Evolutionary conservation across 2,329 filamentous ascomycete species (phyloP).

Genomic region (Pezicula radicicola): DNA sequence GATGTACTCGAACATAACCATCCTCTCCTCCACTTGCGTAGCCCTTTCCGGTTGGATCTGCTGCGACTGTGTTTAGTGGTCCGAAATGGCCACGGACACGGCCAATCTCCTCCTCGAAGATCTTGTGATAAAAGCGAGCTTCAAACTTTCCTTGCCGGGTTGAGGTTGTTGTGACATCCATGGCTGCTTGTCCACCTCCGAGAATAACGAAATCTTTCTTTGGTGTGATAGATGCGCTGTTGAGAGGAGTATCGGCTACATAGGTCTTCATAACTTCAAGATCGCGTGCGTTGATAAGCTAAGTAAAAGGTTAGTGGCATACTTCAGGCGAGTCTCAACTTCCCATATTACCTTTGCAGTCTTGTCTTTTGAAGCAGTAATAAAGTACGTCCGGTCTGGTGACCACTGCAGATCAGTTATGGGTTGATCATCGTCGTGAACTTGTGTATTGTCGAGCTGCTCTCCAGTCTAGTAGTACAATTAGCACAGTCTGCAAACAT

Average conservation of each 20-base stretch:
- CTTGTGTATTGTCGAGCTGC: constrained; percentile 73
- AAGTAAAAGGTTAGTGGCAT: constrained; percentile 8
- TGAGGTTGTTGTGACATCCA: constrained; percentile 95
- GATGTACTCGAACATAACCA: constrained; percentile 96
- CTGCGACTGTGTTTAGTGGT: constrained; percentile 81
- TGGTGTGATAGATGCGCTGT: constrained; percentile 88
- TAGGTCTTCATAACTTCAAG: constrained; percentile 94
- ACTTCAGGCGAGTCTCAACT: neutral
- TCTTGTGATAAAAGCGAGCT: constrained; percentile 98
- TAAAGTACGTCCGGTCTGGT: constrained; percentile 92
- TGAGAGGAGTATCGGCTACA: constrained; percentile 87
- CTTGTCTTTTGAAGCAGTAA: constrained; percentile 98
- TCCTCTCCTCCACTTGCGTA: constrained; percentile 97
- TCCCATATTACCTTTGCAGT: constrained; percentile 68
- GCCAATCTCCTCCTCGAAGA: constrained; percentile 98
- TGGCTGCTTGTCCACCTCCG: constrained; percentile 95
- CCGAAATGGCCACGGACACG: constrained; percentile 97
- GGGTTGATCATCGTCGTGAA: constrained; percentile 76
- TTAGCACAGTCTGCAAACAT: constrained; percentile 9
- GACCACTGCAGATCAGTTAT: constrained; percentile 95
- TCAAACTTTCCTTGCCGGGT: constrained; percentile 98
- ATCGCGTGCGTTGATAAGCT: constrained; percentile 81
- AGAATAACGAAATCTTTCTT: constrained; percentile 98
- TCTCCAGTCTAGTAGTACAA: constrained; percentile 63
- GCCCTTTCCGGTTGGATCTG: constrained; percentile 84